Evolutionary conservation across 208 protist species (phyloP), one percentile per base, ranked within the genome.

Genomic region (Porcisia deanei): DNA sequence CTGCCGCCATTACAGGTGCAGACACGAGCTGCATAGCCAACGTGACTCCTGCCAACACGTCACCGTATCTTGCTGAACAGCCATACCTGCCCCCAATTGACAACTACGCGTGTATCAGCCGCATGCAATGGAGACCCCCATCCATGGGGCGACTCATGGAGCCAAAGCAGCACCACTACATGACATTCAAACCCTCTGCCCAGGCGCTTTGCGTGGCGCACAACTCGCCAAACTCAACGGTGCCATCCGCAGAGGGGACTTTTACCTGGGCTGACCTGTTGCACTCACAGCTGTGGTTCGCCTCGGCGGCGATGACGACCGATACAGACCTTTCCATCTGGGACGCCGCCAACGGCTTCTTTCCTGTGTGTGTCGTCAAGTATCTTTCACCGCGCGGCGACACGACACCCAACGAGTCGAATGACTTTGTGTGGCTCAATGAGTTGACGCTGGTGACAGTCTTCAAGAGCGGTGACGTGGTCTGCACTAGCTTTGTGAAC

Each of bases 391-490:
- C 70, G 10, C 69, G 66, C 16, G 76, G 63, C 3, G 72, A 77
- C 71, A 54, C 53, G 10, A 80, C 49, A 53, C 81, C 69, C 22
- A 75, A 86, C 57, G 88, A 85, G 66, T 80, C 85, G 30, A 87
- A 73, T 47, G 91, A 95, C 80, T 92, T 94, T 76, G 82, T 87
- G 22, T 97, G 93, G 91, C 66, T 97, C 18, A 95, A 97, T 57
- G 74, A 90, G 65, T 75, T 94, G 22, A 91, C 90, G 3, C n/a
- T 97, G 25, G 86, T 95, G 30, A 81, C 86, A 14, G 82, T 92
- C 18, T 91, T 91, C 63, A 91, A 89, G 55, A 84, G 81, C 43
- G 86, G 87, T 25, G 84, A 90, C 57, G 82, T 95, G 55, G 79
- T 94, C 18, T 80, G 92, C 60, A 90, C 88, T 1, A 89, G 82